phyloP scores from a whole-genome alignment of 108 stramenopile species.

The Phaeodactylum tricornutum region DNA sequence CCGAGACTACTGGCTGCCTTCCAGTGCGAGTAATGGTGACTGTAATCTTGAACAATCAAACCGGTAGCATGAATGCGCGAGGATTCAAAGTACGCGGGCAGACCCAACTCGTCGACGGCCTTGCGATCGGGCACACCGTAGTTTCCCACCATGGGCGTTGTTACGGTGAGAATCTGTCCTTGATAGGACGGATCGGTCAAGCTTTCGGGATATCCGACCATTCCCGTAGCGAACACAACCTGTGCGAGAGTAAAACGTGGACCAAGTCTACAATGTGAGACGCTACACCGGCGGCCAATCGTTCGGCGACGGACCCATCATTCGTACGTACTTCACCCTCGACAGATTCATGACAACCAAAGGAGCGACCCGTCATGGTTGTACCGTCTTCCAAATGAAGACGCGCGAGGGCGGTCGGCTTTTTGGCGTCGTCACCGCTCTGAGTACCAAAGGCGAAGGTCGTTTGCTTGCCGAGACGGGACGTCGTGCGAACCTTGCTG shows the following conservation, averaged over 20 bases:
- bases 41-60: slow-evolving; percentile 90
- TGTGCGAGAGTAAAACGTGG: slow-evolving; percentile 20
- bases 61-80: slow-evolving; percentile 89
- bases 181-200: slow-evolving; percentile 98
- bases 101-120: slow-evolving; percentile 73
- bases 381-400: slow-evolving; percentile 80
- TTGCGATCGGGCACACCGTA: slow-evolving; percentile 93
- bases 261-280: background rate
- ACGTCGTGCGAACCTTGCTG: too few species aligned
- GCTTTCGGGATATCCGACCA: slow-evolving; percentile 98
- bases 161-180: slow-evolving; percentile 91
- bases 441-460: slow-evolving; percentile 25
- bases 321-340: slow-evolving; percentile 82
- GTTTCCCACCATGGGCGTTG: slow-evolving; percentile 96
- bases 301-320: background rate
- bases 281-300: background rate
- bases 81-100: slow-evolving; percentile 90
- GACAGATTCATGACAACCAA: slow-evolving; percentile 67
- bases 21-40: slow-evolving; percentile 92
- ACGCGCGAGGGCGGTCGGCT: slow-evolving; percentile 61
- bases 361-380: slow-evolving; percentile 51
- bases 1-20: slow-evolving; percentile 86
- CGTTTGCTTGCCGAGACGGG: background rate
- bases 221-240: slow-evolving; percentile 98
- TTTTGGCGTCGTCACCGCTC: slow-evolving; percentile 54